Base-by-base conservation (phyloP, 768 basidiomycete genomes). In the Hirschioporus abietinus region DNA sequence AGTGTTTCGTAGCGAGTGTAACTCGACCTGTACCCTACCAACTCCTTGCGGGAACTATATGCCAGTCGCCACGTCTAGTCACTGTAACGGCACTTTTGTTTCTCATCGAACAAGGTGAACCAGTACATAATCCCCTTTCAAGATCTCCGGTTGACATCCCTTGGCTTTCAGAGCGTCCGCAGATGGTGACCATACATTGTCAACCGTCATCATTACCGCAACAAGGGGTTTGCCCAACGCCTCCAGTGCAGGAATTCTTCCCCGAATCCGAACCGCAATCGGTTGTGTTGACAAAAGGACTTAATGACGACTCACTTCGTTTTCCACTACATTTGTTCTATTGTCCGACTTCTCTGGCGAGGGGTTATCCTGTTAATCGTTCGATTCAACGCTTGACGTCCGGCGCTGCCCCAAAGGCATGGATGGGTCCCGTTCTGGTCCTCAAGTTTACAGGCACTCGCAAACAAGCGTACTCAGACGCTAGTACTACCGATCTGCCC, bases 291-390 rank as follows among this genome's bases (percentile, higher is more conserved):
- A 93, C 91, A 0, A 90, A 91, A 73, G 93, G 93, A 1, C 80
- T 95, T 25, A 94, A 93, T 69, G 88, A 88, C 59, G 92, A 95
- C 67, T 87, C 88, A 0, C 80, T 95, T 1, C 83, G 93, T 27
- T 95, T 93, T 74, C 93, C 93, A 3, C 82, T 95, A 17, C 91
- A 94, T 66, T 73, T 95, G 35, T 94, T 88, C 84, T 95, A 93
- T 73, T 90, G 88, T 52, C 86, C 90, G 1, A 78, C 81, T 10
- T 82, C 89, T 12, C 78, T 93, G 66, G 78, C 82, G 63, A 82
- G 86, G 52, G 81, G 80, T 18, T 76, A 82, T 10, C 91, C 91
- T 1, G 78, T 91, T 71, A 95, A 95, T 73, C 87, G 90, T n/a
- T 82, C 91, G 12, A 91, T 94, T 66, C 86, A 86, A 70, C 89